These are phyloP conservation scores for Colletotrichum acutatum DNA, from an alignment of 2,329 filamentous ascomycete genomes.

Conservation along the genomic window DNA sequence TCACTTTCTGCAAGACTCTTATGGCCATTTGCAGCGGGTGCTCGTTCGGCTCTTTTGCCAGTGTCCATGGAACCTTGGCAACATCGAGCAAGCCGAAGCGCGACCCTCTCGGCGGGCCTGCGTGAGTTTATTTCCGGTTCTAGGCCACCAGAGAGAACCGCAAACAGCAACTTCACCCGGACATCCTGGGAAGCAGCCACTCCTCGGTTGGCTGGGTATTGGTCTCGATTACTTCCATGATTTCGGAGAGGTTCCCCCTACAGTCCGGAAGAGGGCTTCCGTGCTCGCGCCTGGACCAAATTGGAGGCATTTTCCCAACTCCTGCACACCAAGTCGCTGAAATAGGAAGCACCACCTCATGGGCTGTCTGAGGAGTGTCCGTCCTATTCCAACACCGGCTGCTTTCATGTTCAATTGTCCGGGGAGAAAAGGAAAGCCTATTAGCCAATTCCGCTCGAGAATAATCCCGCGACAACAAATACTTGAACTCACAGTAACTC, in stretches of 20 bases:
- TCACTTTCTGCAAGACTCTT: not conserved
- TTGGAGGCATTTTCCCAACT: not conserved
- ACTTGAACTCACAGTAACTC: not conserved
- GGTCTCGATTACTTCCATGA: not conserved
- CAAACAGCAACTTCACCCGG: not conserved
- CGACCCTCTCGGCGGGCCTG: not conserved
- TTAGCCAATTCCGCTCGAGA: not conserved
- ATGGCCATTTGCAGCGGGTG: not conserved
- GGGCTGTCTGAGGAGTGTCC: too few species aligned
- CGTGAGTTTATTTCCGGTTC: not conserved
- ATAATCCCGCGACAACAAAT: not conserved
- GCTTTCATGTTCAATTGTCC: too few species aligned
- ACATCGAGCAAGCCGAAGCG: not conserved
- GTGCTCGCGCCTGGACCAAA: not conserved
- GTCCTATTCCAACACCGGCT: too few species aligned
- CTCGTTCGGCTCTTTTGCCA: not conserved
- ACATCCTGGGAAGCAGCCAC: not conserved
- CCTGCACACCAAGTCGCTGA: not conserved
- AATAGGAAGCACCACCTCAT: not conserved
- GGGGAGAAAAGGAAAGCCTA: too few species aligned
- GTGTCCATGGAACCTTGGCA: not conserved
- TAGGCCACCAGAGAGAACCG: not conserved
- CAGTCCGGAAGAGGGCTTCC: not conserved
- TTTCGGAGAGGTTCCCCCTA: not conserved
- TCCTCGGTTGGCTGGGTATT: not conserved